These are phyloP conservation scores for Novymonas esmeraldas DNA, from an alignment of 208 protist species.

Conservation along the genomic window DNA sequence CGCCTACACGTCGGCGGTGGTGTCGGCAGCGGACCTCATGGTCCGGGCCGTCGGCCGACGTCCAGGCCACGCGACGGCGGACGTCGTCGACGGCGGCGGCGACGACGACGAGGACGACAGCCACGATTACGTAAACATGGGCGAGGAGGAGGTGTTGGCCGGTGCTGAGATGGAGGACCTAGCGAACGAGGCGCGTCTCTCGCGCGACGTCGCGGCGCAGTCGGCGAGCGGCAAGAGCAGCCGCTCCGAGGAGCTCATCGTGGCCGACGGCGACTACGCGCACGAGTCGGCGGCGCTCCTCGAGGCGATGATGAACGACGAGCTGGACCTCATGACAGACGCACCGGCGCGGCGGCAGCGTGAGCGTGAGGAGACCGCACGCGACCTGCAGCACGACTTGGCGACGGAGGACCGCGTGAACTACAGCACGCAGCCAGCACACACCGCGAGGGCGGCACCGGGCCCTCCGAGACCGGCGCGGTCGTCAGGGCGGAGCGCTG, in stretches of 20 bases:
- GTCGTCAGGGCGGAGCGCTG: conserved; percentile 3
- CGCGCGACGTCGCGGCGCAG: conserved; percentile 20
- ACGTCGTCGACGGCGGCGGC: conserved; percentile 16
- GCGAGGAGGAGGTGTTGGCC: conserved; percentile 35
- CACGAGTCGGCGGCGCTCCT: conserved; percentile 80
- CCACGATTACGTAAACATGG: conserved; percentile 40
- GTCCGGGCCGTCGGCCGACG: conserved; percentile 56
- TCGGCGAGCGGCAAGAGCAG: not conserved
- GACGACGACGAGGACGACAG: conserved; percentile 42
- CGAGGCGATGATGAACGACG: conserved; percentile 75
- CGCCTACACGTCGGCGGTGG: conserved; percentile 59
- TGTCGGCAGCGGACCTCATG: conserved; percentile 73
- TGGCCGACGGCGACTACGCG: conserved; percentile 54
- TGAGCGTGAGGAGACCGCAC: conserved; percentile 30
- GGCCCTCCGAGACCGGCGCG: not conserved
- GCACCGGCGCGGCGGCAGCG: conserved; percentile 18
- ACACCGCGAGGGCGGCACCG: conserved; percentile 1
- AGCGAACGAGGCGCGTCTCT: conserved; percentile 38
- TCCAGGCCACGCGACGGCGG: conserved; percentile 6
- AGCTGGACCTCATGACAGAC: conserved; percentile 34
- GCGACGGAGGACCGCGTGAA: conserved; percentile 62
- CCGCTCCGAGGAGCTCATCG: conserved; percentile 13
- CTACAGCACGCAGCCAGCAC: conserved; percentile 30
- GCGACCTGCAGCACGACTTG: conserved; percentile 48
- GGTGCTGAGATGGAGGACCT: conserved; percentile 72